Percentiles rank a stretch among this genome's conserved stretches.
phyloP scores from a whole-genome alignment of 441 rosid genomes.

The Brassica balearica region DNA sequence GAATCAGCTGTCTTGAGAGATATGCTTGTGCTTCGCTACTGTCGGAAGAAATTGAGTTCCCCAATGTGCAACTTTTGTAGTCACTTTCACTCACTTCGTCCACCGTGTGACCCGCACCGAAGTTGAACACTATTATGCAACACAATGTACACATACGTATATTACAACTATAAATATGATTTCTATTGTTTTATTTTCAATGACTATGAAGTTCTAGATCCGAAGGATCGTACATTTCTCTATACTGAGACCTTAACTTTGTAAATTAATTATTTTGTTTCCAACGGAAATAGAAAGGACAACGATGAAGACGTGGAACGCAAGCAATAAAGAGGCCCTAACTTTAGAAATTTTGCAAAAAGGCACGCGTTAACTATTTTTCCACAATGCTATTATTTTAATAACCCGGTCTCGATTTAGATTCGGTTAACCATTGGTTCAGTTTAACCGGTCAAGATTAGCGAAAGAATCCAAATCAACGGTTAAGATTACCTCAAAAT shows the following conservation, averaged over 20 bases:
- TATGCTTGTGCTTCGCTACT: conserved; percentile 68
- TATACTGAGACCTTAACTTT: too few relatives aligned
- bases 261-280: too few relatives aligned
- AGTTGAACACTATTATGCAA: conserved; percentile 64
- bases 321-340: too few relatives aligned
- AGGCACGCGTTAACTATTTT: too few relatives aligned
- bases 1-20: conserved; percentile 75
- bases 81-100: conserved; percentile 83
- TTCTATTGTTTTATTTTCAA: too few relatives aligned
- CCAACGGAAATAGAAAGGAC: too few relatives aligned
- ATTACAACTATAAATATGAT: background rate
- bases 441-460: conserved; percentile 12
- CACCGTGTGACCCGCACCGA: conserved; percentile 74
- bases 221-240: too few relatives aligned
- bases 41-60: conserved; percentile 63
- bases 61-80: conserved; percentile 68
- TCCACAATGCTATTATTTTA: too few relatives aligned
- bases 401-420: too few relatives aligned
- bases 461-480: conserved; percentile 1
- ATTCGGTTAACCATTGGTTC: conserved; percentile 9
- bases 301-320: too few relatives aligned
- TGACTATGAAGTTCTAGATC: too few relatives aligned
- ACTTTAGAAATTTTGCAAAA: too few relatives aligned
- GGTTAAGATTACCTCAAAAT: conserved; percentile 10
- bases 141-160: conserved; percentile 5